Conservation (phyloP, 2,329 filamentous ascomycete species). For the Aureobasidium pullulans region DNA sequence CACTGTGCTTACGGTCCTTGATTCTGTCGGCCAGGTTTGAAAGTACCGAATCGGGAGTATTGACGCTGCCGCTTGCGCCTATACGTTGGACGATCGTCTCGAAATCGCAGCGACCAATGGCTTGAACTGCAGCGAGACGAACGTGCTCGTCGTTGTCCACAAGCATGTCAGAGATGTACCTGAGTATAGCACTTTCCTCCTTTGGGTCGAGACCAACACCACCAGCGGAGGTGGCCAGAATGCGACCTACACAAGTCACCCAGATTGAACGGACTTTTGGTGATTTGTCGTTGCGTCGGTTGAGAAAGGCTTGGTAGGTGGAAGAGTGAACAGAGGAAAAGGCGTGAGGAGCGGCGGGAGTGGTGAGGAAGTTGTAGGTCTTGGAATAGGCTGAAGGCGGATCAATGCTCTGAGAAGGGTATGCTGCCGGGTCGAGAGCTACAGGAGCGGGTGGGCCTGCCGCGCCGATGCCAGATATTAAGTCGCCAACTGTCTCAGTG, state of each 20-base stretch:
- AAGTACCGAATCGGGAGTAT: slow-evolving; percentile 69
- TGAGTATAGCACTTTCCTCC: slow-evolving; percentile 70
- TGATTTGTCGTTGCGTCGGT: slow-evolving; percentile 79
- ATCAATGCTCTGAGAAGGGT: slow-evolving; percentile 60
- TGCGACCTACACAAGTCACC: slow-evolving; percentile 76
- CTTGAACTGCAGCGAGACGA: slow-evolving; percentile 78
- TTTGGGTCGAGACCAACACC: slow-evolving; percentile 78
- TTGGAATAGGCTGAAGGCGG: slow-evolving; percentile 34
- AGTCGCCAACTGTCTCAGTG: slow-evolving; percentile 89
- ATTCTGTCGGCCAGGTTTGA: slow-evolving; percentile 78
- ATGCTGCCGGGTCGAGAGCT: slow-evolving; percentile 70
- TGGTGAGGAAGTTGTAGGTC: slow-evolving; percentile 59
- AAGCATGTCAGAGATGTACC: slow-evolving; percentile 66
- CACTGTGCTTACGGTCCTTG: slow-evolving; percentile 72
- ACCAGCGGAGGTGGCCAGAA: slow-evolving; percentile 84
- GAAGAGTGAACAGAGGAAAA: slow-evolving; percentile 75
- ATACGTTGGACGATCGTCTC: slow-evolving; percentile 75
- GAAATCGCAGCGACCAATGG: slow-evolving; percentile 73
- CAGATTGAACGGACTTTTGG: slow-evolving; percentile 75
- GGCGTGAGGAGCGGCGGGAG: slow-evolving; percentile 77
- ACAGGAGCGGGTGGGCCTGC: slow-evolving; percentile 72
- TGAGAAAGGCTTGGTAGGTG: slow-evolving; percentile 78
- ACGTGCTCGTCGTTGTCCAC: slow-evolving; percentile 88
- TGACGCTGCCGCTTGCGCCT: slow-evolving; percentile 65
- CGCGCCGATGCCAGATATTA: slow-evolving; percentile 87